These are phyloP conservation scores for Phaeomoniella chlamydospora DNA, from an alignment of 2,329 filamentous ascomycete genomes.

Conservation along the genomic window DNA sequence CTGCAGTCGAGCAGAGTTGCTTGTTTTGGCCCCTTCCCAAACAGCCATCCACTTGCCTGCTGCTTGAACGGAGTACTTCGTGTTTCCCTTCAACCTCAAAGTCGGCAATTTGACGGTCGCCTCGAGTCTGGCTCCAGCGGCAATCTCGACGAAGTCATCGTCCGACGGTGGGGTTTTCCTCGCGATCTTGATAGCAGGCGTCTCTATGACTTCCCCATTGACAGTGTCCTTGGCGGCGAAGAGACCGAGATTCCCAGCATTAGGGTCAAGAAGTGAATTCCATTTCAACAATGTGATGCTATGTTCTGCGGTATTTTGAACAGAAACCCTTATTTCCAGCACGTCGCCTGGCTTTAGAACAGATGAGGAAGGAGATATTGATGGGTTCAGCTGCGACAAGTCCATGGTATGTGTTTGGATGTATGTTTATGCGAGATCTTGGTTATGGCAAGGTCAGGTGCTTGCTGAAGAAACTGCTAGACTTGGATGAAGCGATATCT, in stretches of 20 bases:
- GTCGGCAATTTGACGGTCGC: neutral
- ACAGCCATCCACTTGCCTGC: neutral
- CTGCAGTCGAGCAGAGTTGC: too few relatives aligned
- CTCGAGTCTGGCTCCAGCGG: neutral
- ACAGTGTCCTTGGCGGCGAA: conserved; percentile 7
- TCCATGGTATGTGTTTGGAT: conserved; percentile 6
- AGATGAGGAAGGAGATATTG: conserved; percentile 6
- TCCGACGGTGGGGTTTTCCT: neutral
- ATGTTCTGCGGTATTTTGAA: conserved; percentile 14
- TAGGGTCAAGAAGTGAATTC: conserved; percentile 20
- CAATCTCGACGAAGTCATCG: neutral
- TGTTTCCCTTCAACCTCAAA: neutral
- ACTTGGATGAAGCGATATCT: too few relatives aligned
- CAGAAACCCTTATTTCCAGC: conserved; percentile 11
- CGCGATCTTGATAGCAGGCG: neutral
- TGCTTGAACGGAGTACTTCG: neutral
- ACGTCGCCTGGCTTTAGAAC: conserved; percentile 9
- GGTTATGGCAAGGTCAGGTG: too few relatives aligned
- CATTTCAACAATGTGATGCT: conserved; percentile 21
- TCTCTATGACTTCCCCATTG: neutral
- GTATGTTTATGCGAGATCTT: conserved; percentile 4
- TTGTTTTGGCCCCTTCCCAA: too few relatives aligned
- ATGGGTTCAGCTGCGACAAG: conserved; percentile 8
- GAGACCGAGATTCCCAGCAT: conserved; percentile 15
- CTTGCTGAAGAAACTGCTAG: too few relatives aligned